Base-by-base conservation (phyloP, 441 rosid species). In the Euphorbia schlechtendalii region DNA sequence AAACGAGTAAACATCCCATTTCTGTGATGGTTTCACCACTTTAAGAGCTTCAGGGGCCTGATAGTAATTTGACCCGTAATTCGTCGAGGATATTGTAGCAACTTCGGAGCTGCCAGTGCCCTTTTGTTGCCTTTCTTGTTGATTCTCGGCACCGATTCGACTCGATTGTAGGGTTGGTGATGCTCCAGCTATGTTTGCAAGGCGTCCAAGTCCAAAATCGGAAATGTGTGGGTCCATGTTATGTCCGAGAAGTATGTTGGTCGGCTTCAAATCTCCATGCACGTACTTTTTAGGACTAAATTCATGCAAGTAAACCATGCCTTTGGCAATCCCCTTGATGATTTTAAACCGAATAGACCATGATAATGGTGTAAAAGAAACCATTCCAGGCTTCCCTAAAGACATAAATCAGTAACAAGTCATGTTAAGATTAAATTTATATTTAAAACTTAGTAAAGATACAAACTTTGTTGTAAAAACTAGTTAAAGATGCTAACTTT, bases 1-100 rank as follows among this genome's bases (percentile, higher is more conserved):
- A n/a, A 71, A 90, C 5, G 99, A 89, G 83, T 90, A 94, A 5
- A 90, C 83, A 77, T 94, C 99, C 99, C 99, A 94, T 74, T 88
- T 94, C 75, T 94, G 97, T 7, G 97, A 94, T 10, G 96, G 96
- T 78, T 90, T 94, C 60, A 90, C 83, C 60, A 77, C 80, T 78
- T 87, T 94, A 46, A 84, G 74, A 43, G 92, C 87, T 81, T 94
- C 97, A 0, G 97, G 97, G 53, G 99, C 96, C 72, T 86, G 96
- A 74, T 94, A 94, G 55, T 80, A 79, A 51, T 51, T 51, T 5
- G 91, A 83, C 41, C 84, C 86, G 76, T 81, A 69, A 71, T 80
- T 84, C 13, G 71, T 36, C 28, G 87, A 78, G 13, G 87, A 79
- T 66, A 82, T 56, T 1, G 85, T 67, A 0, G 85, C 76, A 77